Conservation (phyloP, 768 basidiomycete genomes). For the Myochromella boudieri region DNA sequence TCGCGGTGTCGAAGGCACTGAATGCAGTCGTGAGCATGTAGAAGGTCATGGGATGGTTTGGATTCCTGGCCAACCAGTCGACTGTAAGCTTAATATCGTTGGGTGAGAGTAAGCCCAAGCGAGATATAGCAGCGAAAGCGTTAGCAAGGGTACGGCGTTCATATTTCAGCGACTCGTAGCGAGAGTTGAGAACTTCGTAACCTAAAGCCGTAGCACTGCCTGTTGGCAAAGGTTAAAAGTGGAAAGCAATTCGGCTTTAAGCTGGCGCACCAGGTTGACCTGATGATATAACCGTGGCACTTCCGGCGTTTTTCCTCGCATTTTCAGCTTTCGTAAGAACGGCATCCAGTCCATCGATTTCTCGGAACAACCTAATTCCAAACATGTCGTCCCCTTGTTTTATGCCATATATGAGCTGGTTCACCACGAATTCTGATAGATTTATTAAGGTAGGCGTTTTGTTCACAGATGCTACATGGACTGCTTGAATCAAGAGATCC, state of each 20-base stretch:
- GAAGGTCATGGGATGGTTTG: conserved; percentile 67
- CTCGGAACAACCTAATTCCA: conserved; percentile 49
- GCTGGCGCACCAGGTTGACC: conserved; percentile 48
- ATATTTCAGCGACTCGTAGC: conserved; percentile 71
- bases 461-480: conserved; percentile 45
- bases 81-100: conserved; percentile 61
- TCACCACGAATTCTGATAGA: conserved; percentile 49
- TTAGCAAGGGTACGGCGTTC: conserved; percentile 70
- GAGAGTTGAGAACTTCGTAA: conserved; percentile 63
- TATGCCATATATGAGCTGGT: conserved; percentile 32
- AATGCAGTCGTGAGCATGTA: conserved; percentile 69
- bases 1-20: conserved; percentile 64
- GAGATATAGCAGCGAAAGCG: conserved; percentile 61
- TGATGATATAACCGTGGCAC: conserved; percentile 56
- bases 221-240: not conserved
- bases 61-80: conserved; percentile 69
- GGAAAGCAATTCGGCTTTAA: not conserved
- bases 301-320: conserved; percentile 62
- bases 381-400: conserved; percentile 10
- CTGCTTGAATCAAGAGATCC: conserved; percentile 64
- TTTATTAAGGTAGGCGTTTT: conserved; percentile 48
- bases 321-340: conserved; percentile 53
- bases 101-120: conserved; percentile 59
- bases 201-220: conserved; percentile 47
- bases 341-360: conserved; percentile 59